These are phyloP conservation scores for Pichia cactophila DNA, from an alignment of 1,139 yeast genomes.

Conservation along the genomic window DNA sequence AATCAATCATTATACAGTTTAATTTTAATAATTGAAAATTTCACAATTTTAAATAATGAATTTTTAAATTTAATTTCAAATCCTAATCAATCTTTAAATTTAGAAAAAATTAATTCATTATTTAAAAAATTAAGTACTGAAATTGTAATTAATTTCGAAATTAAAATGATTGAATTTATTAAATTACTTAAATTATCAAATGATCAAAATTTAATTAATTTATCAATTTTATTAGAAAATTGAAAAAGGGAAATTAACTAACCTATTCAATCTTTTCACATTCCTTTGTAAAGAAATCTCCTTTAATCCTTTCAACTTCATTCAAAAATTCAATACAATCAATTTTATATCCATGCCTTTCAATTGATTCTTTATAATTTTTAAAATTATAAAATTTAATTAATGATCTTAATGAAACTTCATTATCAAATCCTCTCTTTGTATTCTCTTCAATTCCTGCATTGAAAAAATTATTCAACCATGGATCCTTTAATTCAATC, in stretches of 20 bases:
- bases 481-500: conserved; percentile 68
- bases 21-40: conserved; percentile 5
- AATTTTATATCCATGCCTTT: conserved; percentile 17
- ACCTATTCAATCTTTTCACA: neutral
- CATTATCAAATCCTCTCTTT: conserved; percentile 78
- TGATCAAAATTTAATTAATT: conserved; percentile 27
- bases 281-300: conserved; percentile 12
- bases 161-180: conserved; percentile 26
- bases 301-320: conserved; percentile 10
- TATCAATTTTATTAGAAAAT: conserved; percentile 26
- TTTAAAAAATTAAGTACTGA: conserved; percentile 20
- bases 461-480: conserved; percentile 63
- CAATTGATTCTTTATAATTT: conserved; percentile 47
- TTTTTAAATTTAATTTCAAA: conserved; percentile 5
- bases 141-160: conserved; percentile 24
- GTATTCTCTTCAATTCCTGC: conserved; percentile 52
- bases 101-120: conserved; percentile 13
- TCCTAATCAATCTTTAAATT: neutral
- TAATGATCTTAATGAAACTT: conserved; percentile 73
- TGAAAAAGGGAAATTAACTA: too few relatives aligned
- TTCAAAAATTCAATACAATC: conserved; percentile 12
- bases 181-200: conserved; percentile 31
- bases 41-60: conserved; percentile 3
- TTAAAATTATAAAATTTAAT: conserved; percentile 70
- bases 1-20: conserved; percentile 8